Evolutionary conservation across 371 early-diverging fungal species (phyloP), one percentile per base, ranked within the genome.

Genomic region (Actinomortierella ambigua): DNA sequence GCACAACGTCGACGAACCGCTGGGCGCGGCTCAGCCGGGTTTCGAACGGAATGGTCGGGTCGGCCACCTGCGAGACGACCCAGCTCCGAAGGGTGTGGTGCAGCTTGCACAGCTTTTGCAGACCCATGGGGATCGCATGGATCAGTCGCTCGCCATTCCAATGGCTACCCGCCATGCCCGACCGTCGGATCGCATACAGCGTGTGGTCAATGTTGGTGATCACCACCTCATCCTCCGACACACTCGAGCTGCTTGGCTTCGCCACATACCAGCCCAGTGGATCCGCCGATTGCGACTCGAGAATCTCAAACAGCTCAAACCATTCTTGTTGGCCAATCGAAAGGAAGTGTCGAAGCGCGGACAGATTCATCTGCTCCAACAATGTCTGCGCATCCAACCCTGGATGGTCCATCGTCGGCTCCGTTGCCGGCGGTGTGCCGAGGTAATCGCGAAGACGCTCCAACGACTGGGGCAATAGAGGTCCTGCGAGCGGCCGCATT

Each of bases 1-100:
- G 56, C 15, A 91, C 69, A 29, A 90, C 79, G 8, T 88, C 77
- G 42, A 92, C 53, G 52, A 91, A 85, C 64, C 81, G 85, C 55
- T 87, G 83, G 28, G 92, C 85, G 14, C 89, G 81, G 0, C 73
- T 67, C 0, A 84, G 79, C 6, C 93, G 82, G 52, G 76, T 77
- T 8, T 82, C 68, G 44, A 81, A 60, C 42, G 85, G 66, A 43
- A 90, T 78, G 0, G 69, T 61, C 1, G 79, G 70, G 4, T 81
- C 75, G 0, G 87, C 69, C 34, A 92, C 79, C 63, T 91, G 88
- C 2, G 79, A 64, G 40, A 89, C 88, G 9, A 86, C 86, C 92
- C 92, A 93, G 18, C 84, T 85, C 13, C 90, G 86, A 46, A 93
- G 87, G 26, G 82, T 77, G 60, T 86, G 87, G 56, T 92, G 91